Conservation (phyloP, 176 grass and related monocot genomes). For the Olyra latifolia region DNA sequence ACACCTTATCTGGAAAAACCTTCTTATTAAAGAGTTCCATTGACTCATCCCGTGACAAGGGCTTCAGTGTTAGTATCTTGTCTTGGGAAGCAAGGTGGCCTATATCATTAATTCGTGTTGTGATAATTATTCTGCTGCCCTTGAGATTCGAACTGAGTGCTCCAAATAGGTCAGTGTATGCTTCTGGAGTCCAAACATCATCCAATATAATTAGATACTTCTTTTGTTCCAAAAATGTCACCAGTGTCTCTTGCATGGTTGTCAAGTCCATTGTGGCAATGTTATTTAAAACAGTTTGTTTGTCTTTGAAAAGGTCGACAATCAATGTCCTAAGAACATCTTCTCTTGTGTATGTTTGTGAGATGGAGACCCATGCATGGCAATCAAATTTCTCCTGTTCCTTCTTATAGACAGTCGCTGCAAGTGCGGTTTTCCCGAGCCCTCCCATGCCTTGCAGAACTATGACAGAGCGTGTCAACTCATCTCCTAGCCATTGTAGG, state of each 20-base stretch:
- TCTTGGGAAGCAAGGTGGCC: neutral
- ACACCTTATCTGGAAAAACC: neutral
- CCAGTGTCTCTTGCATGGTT: neutral
- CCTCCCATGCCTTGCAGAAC: slow-evolving; percentile 16
- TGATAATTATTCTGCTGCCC: neutral
- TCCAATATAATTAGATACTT: neutral
- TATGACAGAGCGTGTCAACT: neutral
- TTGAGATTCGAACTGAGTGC: neutral
- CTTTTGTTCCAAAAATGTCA: accelerated
- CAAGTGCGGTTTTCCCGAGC: neutral
- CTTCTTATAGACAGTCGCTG: neutral
- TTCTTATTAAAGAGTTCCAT: neutral
- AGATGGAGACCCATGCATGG: slow-evolving; percentile 20
- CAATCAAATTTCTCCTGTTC: neutral
- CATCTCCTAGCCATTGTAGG: neutral
- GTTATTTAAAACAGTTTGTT: neutral
- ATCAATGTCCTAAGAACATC: neutral
- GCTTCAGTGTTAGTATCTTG: neutral
- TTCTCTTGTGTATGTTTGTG: neutral
- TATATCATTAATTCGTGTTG: neutral
- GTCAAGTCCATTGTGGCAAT: neutral
- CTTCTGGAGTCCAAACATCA: neutral
- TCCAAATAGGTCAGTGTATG: neutral
- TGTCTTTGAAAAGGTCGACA: neutral
- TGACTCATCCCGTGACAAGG: neutral